Conservation (phyloP, 495 filamentous ascomycete genomes). For the Achaetomiella virescens region DNA sequence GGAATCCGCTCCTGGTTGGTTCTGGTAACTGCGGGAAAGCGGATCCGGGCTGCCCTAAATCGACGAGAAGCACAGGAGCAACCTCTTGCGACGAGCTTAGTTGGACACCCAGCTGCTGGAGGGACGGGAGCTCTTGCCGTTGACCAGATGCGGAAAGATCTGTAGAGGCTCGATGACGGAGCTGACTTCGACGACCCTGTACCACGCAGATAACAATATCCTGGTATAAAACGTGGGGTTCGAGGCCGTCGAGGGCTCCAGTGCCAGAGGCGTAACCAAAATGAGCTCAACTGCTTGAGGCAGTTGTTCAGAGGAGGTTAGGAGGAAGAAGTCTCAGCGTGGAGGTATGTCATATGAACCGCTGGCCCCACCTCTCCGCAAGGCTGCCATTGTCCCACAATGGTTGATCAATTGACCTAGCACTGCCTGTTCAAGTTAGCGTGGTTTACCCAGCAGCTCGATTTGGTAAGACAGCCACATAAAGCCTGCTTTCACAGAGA, state of each 20-base stretch:
- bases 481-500: too few species aligned
- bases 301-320: too few species aligned
- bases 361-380: not conserved
- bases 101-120: not conserved
- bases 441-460: too few species aligned
- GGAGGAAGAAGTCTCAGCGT: not conserved
- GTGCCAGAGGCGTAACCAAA: too few species aligned
- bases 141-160: not conserved
- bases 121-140: not conserved
- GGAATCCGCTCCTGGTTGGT: not conserved
- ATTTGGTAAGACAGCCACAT: too few species aligned
- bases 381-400: not conserved
- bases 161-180: not conserved
- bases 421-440: too few species aligned
- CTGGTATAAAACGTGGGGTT: not conserved
- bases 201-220: not conserved
- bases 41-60: not conserved
- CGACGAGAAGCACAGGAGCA: not conserved
- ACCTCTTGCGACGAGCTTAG: not conserved
- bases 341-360: conserved; percentile 18
- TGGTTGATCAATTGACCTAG: not conserved
- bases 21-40: not conserved
- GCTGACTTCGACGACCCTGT: not conserved
- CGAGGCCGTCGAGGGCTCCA: not conserved
- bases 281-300: too few species aligned